Evolutionary conservation across 1,284 basidiomycete species (phyloP), one percentile per base, ranked within the genome.

Genomic region (Boletellus sp.): DNA sequence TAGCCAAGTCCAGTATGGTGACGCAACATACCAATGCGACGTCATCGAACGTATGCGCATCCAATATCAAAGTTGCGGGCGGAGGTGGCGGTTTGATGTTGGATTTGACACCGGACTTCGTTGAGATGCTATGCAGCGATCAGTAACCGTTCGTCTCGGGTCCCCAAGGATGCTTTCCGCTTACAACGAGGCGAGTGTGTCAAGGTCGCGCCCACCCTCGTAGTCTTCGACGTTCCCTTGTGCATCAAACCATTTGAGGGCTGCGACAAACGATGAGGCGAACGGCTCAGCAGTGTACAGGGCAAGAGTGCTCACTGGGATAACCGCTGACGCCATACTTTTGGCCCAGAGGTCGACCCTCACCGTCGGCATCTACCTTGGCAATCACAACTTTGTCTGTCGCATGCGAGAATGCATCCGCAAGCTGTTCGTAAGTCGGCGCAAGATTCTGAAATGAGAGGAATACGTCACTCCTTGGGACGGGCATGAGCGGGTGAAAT

Each of bases 311-410:
- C 77, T 67, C 67, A 93, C 91, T 95, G 7, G 94, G 94, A 74
- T 80, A 95, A 36, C 93, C 92, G 14, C 74, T 80, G 20, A 96
- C 84, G 16, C 77, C 91, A 60, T 81, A 92, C 66, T 84, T 80
- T 58, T 78, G 67, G 45, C 84, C 87, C 27, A 91, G 60, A 1
- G 79, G 73, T 60, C 82, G 84, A 53, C 92, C 91, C 34, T 66
- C 87, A 48, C 89, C 89, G 60, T 97, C 94, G 1, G 92, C 94
- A 58, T 97, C 93, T 6, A 95, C 86, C 67, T 96, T 96, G 52
- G 93, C 94, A 53, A 97, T 83, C 44, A 91, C 58, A 20, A 97
- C 88, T 63, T 88, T 90, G 66, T 91, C 82, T 59, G 87, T 85
- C 36, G 76, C 79, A 50, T 85, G 77, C 5, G 78, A 71, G 62